These are phyloP conservation scores for Plasmodium cynomolgi DNA, from an alignment of 169 alveolate genomes.

Conservation along the genomic window DNA sequence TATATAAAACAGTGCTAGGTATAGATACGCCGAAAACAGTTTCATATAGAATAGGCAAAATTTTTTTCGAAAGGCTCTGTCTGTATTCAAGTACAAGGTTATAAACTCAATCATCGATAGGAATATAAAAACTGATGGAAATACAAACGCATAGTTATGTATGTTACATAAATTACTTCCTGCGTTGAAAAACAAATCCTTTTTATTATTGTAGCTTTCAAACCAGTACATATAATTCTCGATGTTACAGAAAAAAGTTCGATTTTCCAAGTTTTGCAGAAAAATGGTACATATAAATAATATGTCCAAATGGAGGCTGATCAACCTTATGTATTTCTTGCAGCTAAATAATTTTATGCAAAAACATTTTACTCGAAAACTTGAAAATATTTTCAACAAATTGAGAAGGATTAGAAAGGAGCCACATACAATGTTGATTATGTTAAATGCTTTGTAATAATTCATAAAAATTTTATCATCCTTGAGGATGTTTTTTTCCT, in stretches of 20 bases:
- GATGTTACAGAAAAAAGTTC: constrained; percentile 52
- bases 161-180: constrained; percentile 55
- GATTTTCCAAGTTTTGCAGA: constrained; percentile 50
- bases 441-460: constrained; percentile 44
- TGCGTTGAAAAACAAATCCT: neutral
- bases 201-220: constrained; percentile 14
- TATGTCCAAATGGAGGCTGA: constrained; percentile 52
- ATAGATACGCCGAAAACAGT: constrained; percentile 15
- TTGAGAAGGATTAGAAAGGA: constrained; percentile 4
- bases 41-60: constrained; percentile 21
- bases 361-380: neutral
- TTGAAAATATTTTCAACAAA: constrained; percentile 16
- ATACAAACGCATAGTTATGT: constrained; percentile 49
- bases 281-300: constrained; percentile 42
- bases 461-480: constrained; percentile 29
- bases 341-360: neutral
- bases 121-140: constrained; percentile 17
- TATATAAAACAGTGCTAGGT: constrained; percentile 42
- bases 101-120: constrained; percentile 43
- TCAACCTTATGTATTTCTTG: constrained; percentile 17
- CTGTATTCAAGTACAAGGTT: constrained; percentile 15
- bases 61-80: constrained; percentile 29
- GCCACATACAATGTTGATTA: constrained; percentile 51
- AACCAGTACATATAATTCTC: constrained; percentile 47
- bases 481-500: constrained; percentile 5